These are phyloP conservation scores for Elongisporangium anandrum DNA, from an alignment of 352 stramenopile genomes.

Conservation along the genomic window DNA sequence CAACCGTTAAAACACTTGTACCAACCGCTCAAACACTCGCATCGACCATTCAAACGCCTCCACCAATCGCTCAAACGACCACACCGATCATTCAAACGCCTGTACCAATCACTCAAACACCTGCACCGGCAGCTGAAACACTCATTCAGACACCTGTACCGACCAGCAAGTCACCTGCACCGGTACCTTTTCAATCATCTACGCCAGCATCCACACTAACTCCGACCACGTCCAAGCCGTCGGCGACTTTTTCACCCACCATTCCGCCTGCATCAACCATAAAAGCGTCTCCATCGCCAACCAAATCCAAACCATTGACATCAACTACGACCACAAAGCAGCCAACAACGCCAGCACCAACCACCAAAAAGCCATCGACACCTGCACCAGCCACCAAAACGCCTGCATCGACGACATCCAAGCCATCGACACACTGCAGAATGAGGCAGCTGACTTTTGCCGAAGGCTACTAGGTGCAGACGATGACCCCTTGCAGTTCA, in stretches of 20 bases:
- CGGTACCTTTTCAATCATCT: background rate
- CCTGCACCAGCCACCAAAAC: background rate
- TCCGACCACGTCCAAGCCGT: background rate
- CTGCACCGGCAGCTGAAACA: background rate
- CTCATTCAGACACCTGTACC: background rate
- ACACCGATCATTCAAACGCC: background rate
- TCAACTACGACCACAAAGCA: background rate
- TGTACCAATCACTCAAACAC: background rate
- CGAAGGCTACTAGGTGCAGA: background rate
- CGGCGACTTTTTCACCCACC: background rate
- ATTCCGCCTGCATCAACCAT: background rate
- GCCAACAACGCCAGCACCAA: background rate
- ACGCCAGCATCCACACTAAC: background rate
- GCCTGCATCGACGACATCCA: background rate
- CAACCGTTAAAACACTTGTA: no score
- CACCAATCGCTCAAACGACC: background rate
- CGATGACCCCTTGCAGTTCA: no score
- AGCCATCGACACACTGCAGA: background rate
- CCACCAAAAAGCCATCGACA: background rate
- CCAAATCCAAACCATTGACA: no score
- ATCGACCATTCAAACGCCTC: background rate
- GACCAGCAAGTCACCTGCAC: background rate
- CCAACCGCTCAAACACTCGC: background rate
- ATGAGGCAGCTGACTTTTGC: background rate
- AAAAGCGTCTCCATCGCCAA: no score